phyloP scores from a whole-genome alignment of 495 filamentous ascomycete genomes.

The Lepraria neglecta region DNA sequence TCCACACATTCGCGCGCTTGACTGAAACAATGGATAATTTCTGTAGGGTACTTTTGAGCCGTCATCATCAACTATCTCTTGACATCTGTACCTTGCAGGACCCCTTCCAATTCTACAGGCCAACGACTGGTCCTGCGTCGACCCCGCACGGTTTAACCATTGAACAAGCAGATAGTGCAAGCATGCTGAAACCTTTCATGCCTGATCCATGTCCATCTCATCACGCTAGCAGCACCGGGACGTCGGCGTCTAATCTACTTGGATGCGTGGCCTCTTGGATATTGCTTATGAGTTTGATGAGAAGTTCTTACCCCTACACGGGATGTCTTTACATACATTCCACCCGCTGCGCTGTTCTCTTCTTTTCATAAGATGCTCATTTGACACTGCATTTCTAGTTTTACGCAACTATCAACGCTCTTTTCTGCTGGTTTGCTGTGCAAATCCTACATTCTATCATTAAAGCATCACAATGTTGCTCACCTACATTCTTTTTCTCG shows the following conservation, averaged over 20 bases:
- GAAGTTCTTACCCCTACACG: not conserved
- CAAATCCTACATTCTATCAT: conserved; percentile 8
- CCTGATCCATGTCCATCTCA: not conserved
- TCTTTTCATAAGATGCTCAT: not conserved
- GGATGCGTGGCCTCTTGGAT: not conserved
- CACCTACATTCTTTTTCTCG: not conserved
- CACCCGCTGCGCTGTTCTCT: not conserved
- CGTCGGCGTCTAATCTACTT: not conserved
- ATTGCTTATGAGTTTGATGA: not conserved
- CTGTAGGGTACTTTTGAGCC: not conserved
- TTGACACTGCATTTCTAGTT: not conserved
- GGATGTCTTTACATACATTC: not conserved
- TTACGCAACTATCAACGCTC: not conserved
- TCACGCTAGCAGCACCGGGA: not conserved
- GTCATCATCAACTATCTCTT: not conserved
- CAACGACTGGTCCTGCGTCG: not conserved
- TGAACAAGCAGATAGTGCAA: not conserved
- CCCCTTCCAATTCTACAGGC: not conserved
- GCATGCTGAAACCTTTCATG: not conserved
- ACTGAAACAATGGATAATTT: not conserved
- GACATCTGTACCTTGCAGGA: conserved; percentile 1
- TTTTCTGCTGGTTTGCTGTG: not conserved
- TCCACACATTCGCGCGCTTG: conserved; percentile 4
- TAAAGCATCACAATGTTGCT: conserved; percentile 11
- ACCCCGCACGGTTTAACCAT: not conserved